Evolutionary conservation across 2,329 filamentous ascomycete species (phyloP), one percentile per base, ranked within the genome.

Genomic region (Ceratocystis alfenasii): DNA sequence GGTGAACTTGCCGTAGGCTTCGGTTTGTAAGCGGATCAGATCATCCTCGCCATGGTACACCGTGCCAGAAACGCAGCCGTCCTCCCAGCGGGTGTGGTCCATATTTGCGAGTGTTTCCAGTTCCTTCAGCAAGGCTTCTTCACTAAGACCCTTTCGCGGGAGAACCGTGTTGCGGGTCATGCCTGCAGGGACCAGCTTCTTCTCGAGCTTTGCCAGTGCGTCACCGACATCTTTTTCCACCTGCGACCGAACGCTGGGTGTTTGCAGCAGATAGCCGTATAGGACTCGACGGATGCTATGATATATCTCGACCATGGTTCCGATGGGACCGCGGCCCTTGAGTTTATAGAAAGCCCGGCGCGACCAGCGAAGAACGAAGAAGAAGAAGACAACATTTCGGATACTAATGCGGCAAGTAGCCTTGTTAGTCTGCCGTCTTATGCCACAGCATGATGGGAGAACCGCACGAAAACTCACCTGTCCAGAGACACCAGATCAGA

Each of bases 11-110:
- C 89, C 88, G 80, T 93, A 97, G 0, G 94, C 93, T 74, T 96
- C 90, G 5, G 89, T 89, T 78, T 99, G 94, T 48, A 99, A 79
- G 72, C 87, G 84, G 68, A 94, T 77, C 70, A 99, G 78, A 57
- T 88, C 86, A 48, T 89, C 83, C 64, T 94, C 94, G 69, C 94
- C 94, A 73, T 97, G 93, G 74, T 99, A 99, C 44, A 99, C 94
- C 33, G 94, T 93, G 36, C 94, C 94, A 53, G 89, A 95, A 65
- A 99, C 94, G 69, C 85, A 87, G 7, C 94, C 94, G 75, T 97
- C 93, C 76, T 99, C 94, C 94, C 94, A 99, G 69, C 88, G 84
- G 1, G 92, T 96, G 76, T 97, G 94, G 72, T 96, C 87, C 88
- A 99, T 89, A 62, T 81, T 85, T 17, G 87, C 86, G 70, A 99